These are phyloP conservation scores for Monilinia laxa DNA, from an alignment of 2,329 filamentous ascomycete genomes.

Conservation along the genomic window DNA sequence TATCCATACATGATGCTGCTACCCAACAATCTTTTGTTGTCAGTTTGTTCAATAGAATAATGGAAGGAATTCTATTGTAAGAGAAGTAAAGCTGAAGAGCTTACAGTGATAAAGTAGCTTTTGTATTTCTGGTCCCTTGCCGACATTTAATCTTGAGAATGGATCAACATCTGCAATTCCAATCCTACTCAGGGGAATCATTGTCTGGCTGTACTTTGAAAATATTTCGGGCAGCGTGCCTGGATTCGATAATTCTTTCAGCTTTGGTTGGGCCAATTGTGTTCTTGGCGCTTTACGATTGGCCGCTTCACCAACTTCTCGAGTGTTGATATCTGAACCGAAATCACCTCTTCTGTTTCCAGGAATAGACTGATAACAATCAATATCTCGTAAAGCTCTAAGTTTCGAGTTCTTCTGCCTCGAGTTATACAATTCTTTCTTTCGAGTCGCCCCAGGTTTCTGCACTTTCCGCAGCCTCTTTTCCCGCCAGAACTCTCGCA, in stretches of 20 bases:
- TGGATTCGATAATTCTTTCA: not conserved
- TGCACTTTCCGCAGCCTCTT: slow-evolving; percentile 2
- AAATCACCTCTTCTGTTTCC: not conserved
- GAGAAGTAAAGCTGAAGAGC: not conserved
- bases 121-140: not conserved
- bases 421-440: not conserved
- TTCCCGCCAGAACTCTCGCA: slow-evolving; percentile 16
- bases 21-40: slow-evolving; percentile 3
- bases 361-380: not conserved
- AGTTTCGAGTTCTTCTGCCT: not conserved
- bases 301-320: not conserved
- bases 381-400: not conserved
- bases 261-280: not conserved
- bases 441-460: not conserved
- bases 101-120: slow-evolving; percentile 13
- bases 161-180: slow-evolving; percentile 9
- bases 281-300: not conserved
- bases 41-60: not conserved
- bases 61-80: not conserved
- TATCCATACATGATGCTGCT: slow-evolving; percentile 13
- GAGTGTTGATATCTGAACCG: not conserved
- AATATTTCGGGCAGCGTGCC: no score
- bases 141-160: not conserved
- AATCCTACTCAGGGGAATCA: not conserved
- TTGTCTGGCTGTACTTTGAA: not conserved